A percentile compares a stretch with the other conserved stretches of the same genome.
Conservation (phyloP, 1,139 yeast species). For the Saccharomyces hybrid region DNA sequence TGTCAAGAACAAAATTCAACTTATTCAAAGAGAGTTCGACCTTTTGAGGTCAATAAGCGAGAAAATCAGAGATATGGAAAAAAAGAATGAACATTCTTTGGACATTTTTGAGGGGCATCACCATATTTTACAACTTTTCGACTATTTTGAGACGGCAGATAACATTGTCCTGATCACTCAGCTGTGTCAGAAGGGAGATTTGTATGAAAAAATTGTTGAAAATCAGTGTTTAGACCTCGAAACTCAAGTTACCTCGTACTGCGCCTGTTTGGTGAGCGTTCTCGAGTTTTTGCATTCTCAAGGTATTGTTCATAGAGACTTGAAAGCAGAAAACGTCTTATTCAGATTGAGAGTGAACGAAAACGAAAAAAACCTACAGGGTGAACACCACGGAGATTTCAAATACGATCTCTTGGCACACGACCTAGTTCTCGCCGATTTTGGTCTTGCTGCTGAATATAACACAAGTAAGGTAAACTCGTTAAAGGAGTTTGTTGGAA, state of each 20-base stretch:
- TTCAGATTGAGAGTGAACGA: slow-evolving; percentile 32
- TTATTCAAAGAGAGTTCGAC: slow-evolving; percentile 29
- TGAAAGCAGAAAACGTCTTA: slow-evolving; percentile 81
- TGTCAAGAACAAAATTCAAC: slow-evolving; percentile 24
- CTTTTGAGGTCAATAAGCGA: slow-evolving; percentile 21
- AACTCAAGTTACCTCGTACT: slow-evolving; percentile 40
- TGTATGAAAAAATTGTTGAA: slow-evolving; percentile 50
- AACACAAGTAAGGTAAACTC: slow-evolving; percentile 17
- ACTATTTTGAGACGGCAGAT: slow-evolving; percentile 60
- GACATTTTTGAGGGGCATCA: slow-evolving; percentile 38
- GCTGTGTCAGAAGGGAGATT: slow-evolving; percentile 60
- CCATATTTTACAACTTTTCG: slow-evolving; percentile 57
- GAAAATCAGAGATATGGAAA: slow-evolving; percentile 21
- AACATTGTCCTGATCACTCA: slow-evolving; percentile 57
- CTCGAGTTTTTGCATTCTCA: slow-evolving; percentile 62
- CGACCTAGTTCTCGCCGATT: slow-evolving; percentile 60
- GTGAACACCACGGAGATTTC: neutral
- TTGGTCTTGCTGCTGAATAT: slow-evolving; percentile 41
- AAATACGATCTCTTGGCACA: slow-evolving; percentile 32
- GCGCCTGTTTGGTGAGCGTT: slow-evolving; percentile 43
- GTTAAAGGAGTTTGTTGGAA: slow-evolving; percentile 48
- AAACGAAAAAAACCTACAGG: slow-evolving; percentile 12
- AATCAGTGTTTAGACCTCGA: slow-evolving; percentile 41
- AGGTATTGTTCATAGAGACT: slow-evolving; percentile 75
- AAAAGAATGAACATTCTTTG: slow-evolving; percentile 4